A percentile compares a stretch with the other conserved stretches of the same genome.
phyloP scores from a whole-genome alignment of 1,139 yeast genomes.

The Magnusiomyces sp. region DNA sequence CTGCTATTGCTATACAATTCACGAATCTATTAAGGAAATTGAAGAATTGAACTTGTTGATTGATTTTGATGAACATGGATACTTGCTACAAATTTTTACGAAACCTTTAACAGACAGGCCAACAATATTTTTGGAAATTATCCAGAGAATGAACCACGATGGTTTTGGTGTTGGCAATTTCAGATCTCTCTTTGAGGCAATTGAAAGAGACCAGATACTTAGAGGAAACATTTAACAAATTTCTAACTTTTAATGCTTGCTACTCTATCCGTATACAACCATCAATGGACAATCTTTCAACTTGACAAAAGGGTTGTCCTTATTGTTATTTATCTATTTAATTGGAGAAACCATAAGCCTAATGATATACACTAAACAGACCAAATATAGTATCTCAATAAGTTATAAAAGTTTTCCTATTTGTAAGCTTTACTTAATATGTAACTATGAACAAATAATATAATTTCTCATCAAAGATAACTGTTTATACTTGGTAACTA shows the following conservation, averaged over 20 bases:
- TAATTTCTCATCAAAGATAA: too few species aligned
- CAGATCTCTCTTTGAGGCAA: slow-evolving; percentile 68
- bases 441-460: too few species aligned
- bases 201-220: slow-evolving; percentile 46
- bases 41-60: slow-evolving; percentile 49
- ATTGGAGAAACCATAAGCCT: too few species aligned
- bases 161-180: slow-evolving; percentile 90
- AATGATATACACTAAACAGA: too few species aligned
- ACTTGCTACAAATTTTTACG: slow-evolving; percentile 69
- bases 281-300: not conserved
- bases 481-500: too few species aligned
- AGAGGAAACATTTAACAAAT: slow-evolving; percentile 31
- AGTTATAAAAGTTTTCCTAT: too few species aligned
- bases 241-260: not conserved
- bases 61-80: slow-evolving; percentile 66
- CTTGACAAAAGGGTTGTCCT: too few species aligned
- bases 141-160: slow-evolving; percentile 67
- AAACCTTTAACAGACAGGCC: slow-evolving; percentile 73
- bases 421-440: too few species aligned
- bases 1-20: slow-evolving; percentile 35
- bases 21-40: slow-evolving; percentile 43
- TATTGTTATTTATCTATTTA: too few species aligned
- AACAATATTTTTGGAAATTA: slow-evolving; percentile 69
- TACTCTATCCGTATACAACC: not conserved
- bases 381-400: too few species aligned